Percentiles rank a stretch among this genome's conserved stretches.
phyloP scores from a whole-genome alignment of 2,329 filamentous ascomycete species.

The Exophiala xenobiotica region DNA sequence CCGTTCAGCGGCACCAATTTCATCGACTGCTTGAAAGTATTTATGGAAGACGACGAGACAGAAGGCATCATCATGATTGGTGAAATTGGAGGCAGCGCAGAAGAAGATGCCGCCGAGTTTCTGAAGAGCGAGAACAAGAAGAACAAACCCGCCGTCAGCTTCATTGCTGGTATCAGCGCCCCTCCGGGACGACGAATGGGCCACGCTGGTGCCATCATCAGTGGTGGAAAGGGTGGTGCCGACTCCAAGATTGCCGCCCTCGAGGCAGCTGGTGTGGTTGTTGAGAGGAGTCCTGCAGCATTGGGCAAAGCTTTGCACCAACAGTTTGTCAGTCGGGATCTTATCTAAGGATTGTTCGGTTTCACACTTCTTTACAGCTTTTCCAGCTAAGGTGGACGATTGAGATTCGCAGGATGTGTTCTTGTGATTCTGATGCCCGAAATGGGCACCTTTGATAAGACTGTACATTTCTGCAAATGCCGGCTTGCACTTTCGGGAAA shows the following conservation, averaged over 20 bases:
- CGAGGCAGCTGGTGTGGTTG: conserved; percentile 88
- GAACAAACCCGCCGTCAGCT: conserved; percentile 95
- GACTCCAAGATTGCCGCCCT: conserved; percentile 97
- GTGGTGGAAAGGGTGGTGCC: conserved; percentile 94
- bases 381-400: conserved; percentile 1
- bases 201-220: conserved; percentile 97
- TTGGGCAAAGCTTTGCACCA: conserved; percentile 92
- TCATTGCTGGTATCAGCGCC: conserved; percentile 97
- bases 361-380: background rate
- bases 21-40: conserved; percentile 97
- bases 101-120: conserved; percentile 98
- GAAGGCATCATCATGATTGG: conserved; percentile 99
- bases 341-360: conserved; percentile 62
- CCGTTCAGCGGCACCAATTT: conserved; percentile 99
- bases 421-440: conserved; percentile 14
- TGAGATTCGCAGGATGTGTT: conserved; percentile 1
- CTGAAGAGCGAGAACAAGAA: conserved; percentile 85
- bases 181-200: conserved; percentile 97
- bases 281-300: conserved; percentile 88
- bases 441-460: conserved; percentile 14
- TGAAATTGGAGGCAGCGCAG: conserved; percentile 94
- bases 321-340: conserved; percentile 93
- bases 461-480: conserved; percentile 12
- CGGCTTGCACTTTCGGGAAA: too few relatives aligned
- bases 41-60: conserved; percentile 92